These are phyloP conservation scores for Solanum corneliomulleri DNA, from an alignment of 257 asterid genomes.

Conservation along the genomic window DNA sequence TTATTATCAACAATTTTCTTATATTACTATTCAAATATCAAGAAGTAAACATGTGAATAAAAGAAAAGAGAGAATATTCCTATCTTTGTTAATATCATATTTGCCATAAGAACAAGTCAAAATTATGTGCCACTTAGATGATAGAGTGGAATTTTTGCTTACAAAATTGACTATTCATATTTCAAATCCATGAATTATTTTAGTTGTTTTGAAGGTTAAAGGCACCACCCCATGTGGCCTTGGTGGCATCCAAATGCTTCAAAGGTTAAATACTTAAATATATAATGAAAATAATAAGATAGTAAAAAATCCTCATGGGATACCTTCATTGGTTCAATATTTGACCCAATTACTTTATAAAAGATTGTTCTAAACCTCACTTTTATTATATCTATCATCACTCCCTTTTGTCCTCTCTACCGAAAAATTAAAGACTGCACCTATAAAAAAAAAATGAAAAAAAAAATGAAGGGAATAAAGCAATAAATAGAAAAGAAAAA, in stretches of 20 bases:
- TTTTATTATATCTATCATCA: conserved; percentile 23
- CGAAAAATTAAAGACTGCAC: conserved; percentile 5
- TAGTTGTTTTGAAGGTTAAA: background rate
- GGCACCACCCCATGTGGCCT: background rate
- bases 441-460: background rate
- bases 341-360: conserved; percentile 27
- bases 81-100: background rate
- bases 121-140: background rate
- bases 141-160: background rate
- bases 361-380: conserved; percentile 32
- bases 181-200: background rate
- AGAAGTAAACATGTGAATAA: no score
- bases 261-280: background rate
- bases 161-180: conserved; percentile 4
- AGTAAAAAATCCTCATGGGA: conserved; percentile 12
- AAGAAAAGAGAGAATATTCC: background rate
- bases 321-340: conserved; percentile 3
- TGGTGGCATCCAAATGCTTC: conserved; percentile 14
- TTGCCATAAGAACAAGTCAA: background rate
- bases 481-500: conserved; percentile 16
- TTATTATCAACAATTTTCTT: no score
- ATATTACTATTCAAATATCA: no score
- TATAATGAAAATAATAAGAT: background rate
- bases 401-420: conserved; percentile 25
- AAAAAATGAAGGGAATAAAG: conserved; percentile 37